These are phyloP conservation scores for Apiospora sp. DNA, from an alignment of 2,329 filamentous ascomycete genomes.

Conservation along the genomic window DNA sequence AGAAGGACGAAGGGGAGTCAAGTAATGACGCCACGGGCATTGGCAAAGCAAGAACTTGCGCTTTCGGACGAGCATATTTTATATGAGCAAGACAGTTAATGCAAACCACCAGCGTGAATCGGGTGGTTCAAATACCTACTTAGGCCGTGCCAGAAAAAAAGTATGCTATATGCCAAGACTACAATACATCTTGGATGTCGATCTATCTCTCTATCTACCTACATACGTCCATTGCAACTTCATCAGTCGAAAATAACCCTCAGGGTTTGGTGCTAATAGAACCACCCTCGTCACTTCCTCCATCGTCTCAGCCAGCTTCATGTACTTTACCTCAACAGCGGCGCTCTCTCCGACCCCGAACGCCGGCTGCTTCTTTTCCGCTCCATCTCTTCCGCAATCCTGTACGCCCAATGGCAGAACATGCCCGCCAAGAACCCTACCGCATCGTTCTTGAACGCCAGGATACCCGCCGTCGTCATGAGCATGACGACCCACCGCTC, in stretches of 20 bases:
- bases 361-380: neutral
- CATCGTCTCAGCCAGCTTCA: neutral
- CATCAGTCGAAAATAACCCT: neutral
- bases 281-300: neutral
- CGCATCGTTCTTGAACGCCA: slow-evolving; percentile 90
- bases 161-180: neutral
- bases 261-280: neutral
- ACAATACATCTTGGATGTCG: neutral
- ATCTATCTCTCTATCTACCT: neutral
- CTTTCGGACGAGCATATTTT: no score
- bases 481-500: slow-evolving; percentile 91
- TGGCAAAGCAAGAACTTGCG: no score
- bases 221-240: neutral
- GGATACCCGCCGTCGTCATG: slow-evolving; percentile 80
- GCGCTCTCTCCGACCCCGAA: slow-evolving; percentile 40
- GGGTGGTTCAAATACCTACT: neutral
- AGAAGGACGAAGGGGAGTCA: no score
- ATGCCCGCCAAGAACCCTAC: slow-evolving; percentile 86
- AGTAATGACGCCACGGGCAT: no score
- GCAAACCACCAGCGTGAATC: neutral
- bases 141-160: neutral
- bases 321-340: slow-evolving; percentile 35
- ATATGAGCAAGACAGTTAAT: no score
- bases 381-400: slow-evolving; percentile 50
- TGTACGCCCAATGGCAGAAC: slow-evolving; percentile 77